phyloP scores from a whole-genome alignment of 352 stramenopile genomes.

The Phytophthora syringae region DNA sequence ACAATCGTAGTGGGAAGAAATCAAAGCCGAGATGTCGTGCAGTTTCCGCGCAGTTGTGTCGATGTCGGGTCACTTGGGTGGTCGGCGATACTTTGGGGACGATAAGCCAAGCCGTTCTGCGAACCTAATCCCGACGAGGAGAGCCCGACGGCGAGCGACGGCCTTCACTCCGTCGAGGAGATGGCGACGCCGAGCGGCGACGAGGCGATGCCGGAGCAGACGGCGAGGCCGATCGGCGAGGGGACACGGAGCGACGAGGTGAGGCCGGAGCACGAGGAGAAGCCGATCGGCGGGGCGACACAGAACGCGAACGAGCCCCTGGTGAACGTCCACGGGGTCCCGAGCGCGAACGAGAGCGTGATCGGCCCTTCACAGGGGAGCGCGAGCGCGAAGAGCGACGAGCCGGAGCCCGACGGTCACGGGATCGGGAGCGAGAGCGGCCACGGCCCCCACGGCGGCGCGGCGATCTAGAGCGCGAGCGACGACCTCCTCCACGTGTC shows the following conservation, averaged over 20 bases:
- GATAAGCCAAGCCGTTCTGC: constrained; percentile 7
- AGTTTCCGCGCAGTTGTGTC: constrained; percentile 30
- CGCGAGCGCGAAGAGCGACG: constrained; percentile 60
- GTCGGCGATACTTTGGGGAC: constrained; percentile 17
- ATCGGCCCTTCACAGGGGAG: constrained; percentile 56
- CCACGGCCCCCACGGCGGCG: constrained; percentile 34
- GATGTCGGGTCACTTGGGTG: constrained; percentile 17
- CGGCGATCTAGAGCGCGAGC: constrained; percentile 45
- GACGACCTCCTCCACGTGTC: constrained; percentile 35
- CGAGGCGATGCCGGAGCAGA: constrained; percentile 45
- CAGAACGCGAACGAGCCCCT: constrained; percentile 33
- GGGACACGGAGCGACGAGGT: constrained; percentile 42
- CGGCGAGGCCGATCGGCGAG: constrained; percentile 41
- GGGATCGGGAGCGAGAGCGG: constrained; percentile 64
- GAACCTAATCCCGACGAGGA: constrained; percentile 50
- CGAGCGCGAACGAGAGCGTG: constrained; percentile 45
- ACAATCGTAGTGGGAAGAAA: constrained; percentile 24
- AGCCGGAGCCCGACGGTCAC: constrained; percentile 41
- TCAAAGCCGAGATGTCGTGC: constrained; percentile 30
- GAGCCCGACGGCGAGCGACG: constrained; percentile 68
- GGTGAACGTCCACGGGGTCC: constrained; percentile 44
- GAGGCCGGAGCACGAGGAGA: constrained; percentile 37
- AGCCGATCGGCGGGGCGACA: constrained; percentile 34
- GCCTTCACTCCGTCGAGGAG: constrained; percentile 45
- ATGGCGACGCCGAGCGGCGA: constrained; percentile 58